phyloP scores from a whole-genome alignment of 129 eudicot genomes.

The Helianthus annuus region DNA sequence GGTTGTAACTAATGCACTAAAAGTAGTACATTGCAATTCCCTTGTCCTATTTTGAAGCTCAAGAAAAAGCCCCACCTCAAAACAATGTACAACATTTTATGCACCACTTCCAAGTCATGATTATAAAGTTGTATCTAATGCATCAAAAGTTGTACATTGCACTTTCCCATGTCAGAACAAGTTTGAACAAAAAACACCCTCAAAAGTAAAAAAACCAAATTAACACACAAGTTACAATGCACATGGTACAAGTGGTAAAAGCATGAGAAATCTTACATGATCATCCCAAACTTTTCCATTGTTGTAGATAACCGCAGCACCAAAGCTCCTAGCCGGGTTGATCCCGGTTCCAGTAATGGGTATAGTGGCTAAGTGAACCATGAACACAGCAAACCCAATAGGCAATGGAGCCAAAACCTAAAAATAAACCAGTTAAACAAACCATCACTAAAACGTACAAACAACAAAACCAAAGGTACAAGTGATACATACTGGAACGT shows the following conservation, averaged over 20 bases:
- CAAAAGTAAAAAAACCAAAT: neutral
- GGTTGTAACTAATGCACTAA: neutral
- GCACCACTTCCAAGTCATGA: slow-evolving; percentile 4
- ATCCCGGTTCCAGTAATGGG: slow-evolving; percentile 91
- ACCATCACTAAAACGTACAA: neutral
- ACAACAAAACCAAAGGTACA: slow-evolving; percentile 1
- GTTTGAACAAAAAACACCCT: neutral
- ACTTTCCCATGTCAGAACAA: slow-evolving; percentile 6
- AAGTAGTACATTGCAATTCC: neutral
- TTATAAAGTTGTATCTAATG: slow-evolving; percentile 10
- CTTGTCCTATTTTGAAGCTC: neutral
- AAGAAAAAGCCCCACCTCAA: neutral
- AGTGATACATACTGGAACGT: slow-evolving; percentile 58
- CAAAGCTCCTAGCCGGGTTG: slow-evolving; percentile 91
- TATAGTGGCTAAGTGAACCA: slow-evolving; percentile 89
- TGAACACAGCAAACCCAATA: slow-evolving; percentile 83
- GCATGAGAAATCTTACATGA: slow-evolving; percentile 50
- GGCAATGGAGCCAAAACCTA: slow-evolving; percentile 93
- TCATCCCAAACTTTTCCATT: slow-evolving; percentile 79
- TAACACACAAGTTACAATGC: slow-evolving; percentile 12
- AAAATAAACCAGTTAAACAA: neutral
- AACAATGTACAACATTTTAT: slow-evolving; percentile 3
- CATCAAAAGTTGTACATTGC: slow-evolving; percentile 9
- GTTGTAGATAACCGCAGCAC: slow-evolving; percentile 88
- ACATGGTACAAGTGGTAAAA: slow-evolving; percentile 6